Percentiles rank a stretch among this genome's conserved stretches.
Conservation (phyloP, 805 yeast species). For the Wickerhamomyces canadensis region DNA sequence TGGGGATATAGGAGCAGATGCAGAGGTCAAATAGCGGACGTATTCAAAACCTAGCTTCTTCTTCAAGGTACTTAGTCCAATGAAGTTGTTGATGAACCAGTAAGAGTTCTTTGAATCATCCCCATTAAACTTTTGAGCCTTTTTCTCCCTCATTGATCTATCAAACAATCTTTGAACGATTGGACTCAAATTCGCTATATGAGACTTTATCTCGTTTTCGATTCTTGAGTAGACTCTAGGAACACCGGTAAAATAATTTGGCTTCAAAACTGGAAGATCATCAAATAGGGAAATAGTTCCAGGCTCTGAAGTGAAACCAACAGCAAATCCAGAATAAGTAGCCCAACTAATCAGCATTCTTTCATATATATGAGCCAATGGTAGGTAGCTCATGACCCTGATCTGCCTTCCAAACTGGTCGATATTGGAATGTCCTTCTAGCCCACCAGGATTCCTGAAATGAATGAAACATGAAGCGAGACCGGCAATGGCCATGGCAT, state of each 20-base stretch:
- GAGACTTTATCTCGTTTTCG: constrained; percentile 39
- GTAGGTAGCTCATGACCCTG: constrained; percentile 37
- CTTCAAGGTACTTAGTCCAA: constrained; percentile 33
- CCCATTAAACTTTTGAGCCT: constrained; percentile 4
- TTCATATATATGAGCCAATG: constrained; percentile 59
- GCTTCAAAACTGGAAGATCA: constrained; percentile 41
- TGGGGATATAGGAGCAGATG: constrained; percentile 59
- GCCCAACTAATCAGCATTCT: constrained; percentile 34
- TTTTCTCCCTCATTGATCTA: constrained; percentile 8
- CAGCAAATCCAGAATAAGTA: constrained; percentile 30
- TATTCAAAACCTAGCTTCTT: constrained; percentile 35
- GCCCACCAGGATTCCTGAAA: constrained; percentile 6
- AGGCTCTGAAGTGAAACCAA: constrained; percentile 46
- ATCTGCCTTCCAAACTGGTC: constrained; percentile 22
- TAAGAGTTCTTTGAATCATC: constrained; percentile 7
- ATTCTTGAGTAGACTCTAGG: constrained; percentile 53
- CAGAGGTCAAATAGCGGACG: constrained; percentile 30
- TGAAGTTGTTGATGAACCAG: constrained; percentile 5
- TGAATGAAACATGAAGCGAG: constrained; percentile 23
- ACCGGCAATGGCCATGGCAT: constrained; percentile 37
- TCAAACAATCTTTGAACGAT: constrained; percentile 14
- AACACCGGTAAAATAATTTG: constrained; percentile 44
- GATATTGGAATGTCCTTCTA: constrained; percentile 5
- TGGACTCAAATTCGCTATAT: constrained; percentile 8
- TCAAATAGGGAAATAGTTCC: constrained; percentile 39